Evolutionary conservation across 495 filamentous ascomycete species (phyloP).

Genomic region (Penicillium odoratum): DNA sequence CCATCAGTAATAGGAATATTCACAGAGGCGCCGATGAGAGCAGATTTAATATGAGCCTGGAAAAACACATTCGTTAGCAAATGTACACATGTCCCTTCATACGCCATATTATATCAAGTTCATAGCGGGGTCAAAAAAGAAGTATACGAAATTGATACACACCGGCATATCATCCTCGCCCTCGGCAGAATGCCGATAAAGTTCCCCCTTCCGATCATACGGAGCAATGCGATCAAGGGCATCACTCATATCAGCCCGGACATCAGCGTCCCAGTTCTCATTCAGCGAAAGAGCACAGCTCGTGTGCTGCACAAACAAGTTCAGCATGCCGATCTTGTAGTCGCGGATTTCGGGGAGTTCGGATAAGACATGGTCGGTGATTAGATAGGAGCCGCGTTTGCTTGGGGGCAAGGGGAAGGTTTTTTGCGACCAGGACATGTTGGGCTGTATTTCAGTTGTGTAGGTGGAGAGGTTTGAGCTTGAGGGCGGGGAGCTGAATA

Average conservation of each 20-base stretch:
- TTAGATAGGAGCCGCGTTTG: slow-evolving; percentile 82
- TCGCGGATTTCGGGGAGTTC: slow-evolving; percentile 71
- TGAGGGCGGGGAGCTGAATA: slow-evolving; percentile 10
- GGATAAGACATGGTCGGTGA: slow-evolving; percentile 69
- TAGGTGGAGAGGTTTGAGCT: not conserved
- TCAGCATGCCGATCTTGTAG: slow-evolving; percentile 84
- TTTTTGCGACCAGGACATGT: slow-evolving; percentile 79
- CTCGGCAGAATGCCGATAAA: slow-evolving; percentile 90
- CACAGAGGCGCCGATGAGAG: slow-evolving; percentile 83
- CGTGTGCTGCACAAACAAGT: slow-evolving; percentile 91
- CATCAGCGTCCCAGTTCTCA: slow-evolving; percentile 90
- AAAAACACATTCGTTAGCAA: not conserved
- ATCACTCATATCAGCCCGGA: slow-evolving; percentile 87
- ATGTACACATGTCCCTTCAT: too few species aligned
- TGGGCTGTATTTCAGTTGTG: not conserved
- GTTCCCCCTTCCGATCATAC: slow-evolving; percentile 64
- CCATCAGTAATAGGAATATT: slow-evolving; percentile 89
- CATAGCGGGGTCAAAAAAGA: too few species aligned
- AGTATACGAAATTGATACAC: too few species aligned
- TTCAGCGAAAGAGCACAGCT: slow-evolving; percentile 83
- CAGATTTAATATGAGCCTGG: slow-evolving; percentile 87
- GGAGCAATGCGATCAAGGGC: slow-evolving; percentile 86
- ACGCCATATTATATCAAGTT: too few species aligned
- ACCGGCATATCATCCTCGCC: slow-evolving; percentile 90
- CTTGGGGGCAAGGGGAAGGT: slow-evolving; percentile 70